Conservation (phyloP, 495 filamentous ascomycete species). For the Penicillium canescens region DNA sequence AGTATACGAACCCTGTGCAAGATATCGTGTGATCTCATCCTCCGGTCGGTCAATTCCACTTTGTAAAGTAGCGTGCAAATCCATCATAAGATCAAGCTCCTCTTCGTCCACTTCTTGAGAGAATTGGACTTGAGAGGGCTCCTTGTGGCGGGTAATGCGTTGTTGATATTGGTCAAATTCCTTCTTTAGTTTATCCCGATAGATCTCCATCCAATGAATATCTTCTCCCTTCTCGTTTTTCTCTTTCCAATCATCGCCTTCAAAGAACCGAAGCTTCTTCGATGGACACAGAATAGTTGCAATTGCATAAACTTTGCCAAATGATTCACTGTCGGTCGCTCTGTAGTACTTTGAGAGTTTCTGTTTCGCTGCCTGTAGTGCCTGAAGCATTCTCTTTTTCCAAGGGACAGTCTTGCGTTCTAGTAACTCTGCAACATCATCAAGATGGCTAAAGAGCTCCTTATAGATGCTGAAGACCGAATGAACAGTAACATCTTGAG, state of each 20-base stretch:
- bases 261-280: conserved; percentile 17
- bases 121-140: too few relatives aligned
- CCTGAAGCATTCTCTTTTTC: conserved; percentile 10
- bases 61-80: not conserved
- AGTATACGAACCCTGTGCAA: conserved; percentile 7
- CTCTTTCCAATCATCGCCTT: conserved; percentile 7
- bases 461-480: conserved; percentile 17
- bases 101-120: too few relatives aligned
- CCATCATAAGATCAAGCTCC: not conserved
- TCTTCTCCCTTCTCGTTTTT: conserved; percentile 4
- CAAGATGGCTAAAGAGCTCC: not conserved
- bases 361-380: conserved; percentile 5
- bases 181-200: conserved; percentile 1
- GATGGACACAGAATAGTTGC: conserved; percentile 8
- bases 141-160: too few relatives aligned
- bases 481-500: conserved; percentile 17
- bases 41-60: not conserved
- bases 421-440: too few relatives aligned
- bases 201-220: conserved; percentile 5
- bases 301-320: too few relatives aligned
- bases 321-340: too few relatives aligned
- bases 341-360: conserved; percentile 11
- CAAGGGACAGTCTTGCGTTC: not conserved
- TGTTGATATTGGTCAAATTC: conserved; percentile 1
- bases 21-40: conserved; percentile 6